Evolutionary conservation across 2,329 filamentous ascomycete species (phyloP), one percentile per base, ranked within the genome.

Genomic region (Tolypocladium ovalisporum): DNA sequence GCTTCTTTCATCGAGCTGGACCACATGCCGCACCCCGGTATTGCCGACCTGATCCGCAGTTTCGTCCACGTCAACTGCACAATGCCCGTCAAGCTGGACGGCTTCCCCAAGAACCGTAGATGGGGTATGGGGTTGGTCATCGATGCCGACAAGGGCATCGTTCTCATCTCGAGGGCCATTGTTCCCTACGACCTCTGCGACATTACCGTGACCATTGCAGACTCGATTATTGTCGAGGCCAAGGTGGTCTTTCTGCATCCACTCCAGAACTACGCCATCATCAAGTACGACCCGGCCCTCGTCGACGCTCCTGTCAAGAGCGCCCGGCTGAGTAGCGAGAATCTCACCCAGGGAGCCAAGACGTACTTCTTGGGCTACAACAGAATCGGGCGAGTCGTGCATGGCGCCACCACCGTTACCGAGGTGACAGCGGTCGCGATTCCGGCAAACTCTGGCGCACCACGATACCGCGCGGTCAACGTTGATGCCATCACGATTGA

Each of bases 301-400:
- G 95, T 97, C n/a, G 85, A 96, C 67, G 94, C 93, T 2, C 92
- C 94, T 0, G 92, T 99, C 15, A 84, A 92, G 76, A 93, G 89
- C 62, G 94, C 95, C 5, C 89, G 84, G 65, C 80, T 99, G 54
- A 90, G 90, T 66, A 85, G 79, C 7, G 84, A 89, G 57, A 85
- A 86, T 65, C 90, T 97, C 69, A 92, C 90, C 55, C 94, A 97
- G 75, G 94, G 94, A 39, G 90, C 92, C 54, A 88, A 93, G 58
- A 97, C 92, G 0, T 92, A 96, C 63, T 99, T 99, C 73, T 88
- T 99, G 61, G 95, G 94, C n/a, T 95, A 96, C 76, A 99, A 99
- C 69, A 87, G 95, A 63, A 97, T 97, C 63, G 87, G 93, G 60
- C 85, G 93, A 39, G 90, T 97, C 44, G 93, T 97, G 4, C 90